These are phyloP conservation scores for Chytriomyces sp. DNA, from an alignment of 192 early-diverging fungal genomes.

Conservation along the genomic window DNA sequence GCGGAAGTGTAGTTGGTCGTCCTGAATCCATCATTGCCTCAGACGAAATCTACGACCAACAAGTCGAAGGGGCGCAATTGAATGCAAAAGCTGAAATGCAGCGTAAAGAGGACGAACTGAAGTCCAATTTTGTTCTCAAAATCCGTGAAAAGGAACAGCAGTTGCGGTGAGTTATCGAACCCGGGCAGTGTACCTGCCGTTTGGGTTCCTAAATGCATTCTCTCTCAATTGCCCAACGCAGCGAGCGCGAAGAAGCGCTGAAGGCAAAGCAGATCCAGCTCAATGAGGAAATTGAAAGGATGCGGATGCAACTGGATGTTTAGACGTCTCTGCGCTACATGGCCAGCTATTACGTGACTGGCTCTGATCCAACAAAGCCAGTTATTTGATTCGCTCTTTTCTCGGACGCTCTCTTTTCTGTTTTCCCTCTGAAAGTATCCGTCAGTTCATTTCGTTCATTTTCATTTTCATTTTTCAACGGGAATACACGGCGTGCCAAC, in stretches of 20 bases:
- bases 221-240: not conserved
- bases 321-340: not conserved
- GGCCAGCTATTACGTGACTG: not conserved
- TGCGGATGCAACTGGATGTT: slow-evolving; percentile 44
- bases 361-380: not conserved
- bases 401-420: not conserved
- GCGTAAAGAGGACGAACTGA: slow-evolving; percentile 73
- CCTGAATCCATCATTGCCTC: slow-evolving; percentile 81
- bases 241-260: slow-evolving; percentile 58
- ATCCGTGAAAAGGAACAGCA: slow-evolving; percentile 67
- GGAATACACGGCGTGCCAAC: not conserved
- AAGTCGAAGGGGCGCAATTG: slow-evolving; percentile 69
- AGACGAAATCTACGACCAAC: slow-evolving; percentile 78
- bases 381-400: not conserved
- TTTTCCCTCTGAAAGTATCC: not conserved
- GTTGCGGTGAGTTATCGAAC: slow-evolving; percentile 47
- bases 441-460: too few relatives aligned
- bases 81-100: slow-evolving; percentile 72
- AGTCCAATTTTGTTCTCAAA: slow-evolving; percentile 63
- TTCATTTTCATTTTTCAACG: too few relatives aligned
- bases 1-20: slow-evolving; percentile 61
- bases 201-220: not conserved
- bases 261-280: slow-evolving; percentile 53
- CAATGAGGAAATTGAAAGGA: slow-evolving; percentile 59
- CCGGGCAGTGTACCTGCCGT: not conserved